Conservation (phyloP, 2,329 filamentous ascomycete species). For the Beauveria rudraprayagi region DNA sequence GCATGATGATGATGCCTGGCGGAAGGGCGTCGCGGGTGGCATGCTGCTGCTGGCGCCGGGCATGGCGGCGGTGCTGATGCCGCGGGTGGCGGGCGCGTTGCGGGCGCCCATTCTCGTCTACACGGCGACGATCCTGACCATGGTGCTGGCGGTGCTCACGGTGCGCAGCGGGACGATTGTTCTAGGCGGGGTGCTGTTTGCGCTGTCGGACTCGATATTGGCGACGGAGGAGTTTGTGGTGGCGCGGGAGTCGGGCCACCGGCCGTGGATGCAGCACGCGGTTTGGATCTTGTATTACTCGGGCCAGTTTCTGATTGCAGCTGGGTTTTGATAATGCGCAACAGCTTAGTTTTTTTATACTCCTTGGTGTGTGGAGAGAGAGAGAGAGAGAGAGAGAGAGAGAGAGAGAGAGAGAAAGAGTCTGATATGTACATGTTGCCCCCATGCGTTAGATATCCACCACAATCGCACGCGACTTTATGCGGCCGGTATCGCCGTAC, state of each 20-base stretch:
- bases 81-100: constrained; percentile 18
- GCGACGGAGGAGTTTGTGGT: constrained; percentile 26
- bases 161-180: constrained; percentile 18
- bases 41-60: constrained; percentile 18
- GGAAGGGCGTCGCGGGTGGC: constrained; percentile 12
- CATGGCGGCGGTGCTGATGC: constrained; percentile 22
- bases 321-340: neutral
- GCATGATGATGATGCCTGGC: constrained; percentile 12
- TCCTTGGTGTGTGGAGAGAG: no score
- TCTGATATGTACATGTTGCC: neutral
- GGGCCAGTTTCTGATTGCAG: constrained; percentile 26
- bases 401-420: no score
- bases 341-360: neutral
- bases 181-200: constrained; percentile 24
- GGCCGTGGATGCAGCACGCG: constrained; percentile 23
- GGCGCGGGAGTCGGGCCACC: constrained; percentile 16
- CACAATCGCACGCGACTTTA: constrained; percentile 33
- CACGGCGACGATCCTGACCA: constrained; percentile 22
- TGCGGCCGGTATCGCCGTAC: constrained; percentile 42
- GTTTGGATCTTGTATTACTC: constrained; percentile 30
- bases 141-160: constrained; percentile 25
- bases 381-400: no score
- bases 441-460: constrained; percentile 23
- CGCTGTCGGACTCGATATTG: constrained; percentile 26
- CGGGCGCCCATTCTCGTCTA: constrained; percentile 25